These are phyloP conservation scores for Gaeumannomyces sp. DNA, from an alignment of 2,329 filamentous ascomycete genomes.

Conservation along the genomic window DNA sequence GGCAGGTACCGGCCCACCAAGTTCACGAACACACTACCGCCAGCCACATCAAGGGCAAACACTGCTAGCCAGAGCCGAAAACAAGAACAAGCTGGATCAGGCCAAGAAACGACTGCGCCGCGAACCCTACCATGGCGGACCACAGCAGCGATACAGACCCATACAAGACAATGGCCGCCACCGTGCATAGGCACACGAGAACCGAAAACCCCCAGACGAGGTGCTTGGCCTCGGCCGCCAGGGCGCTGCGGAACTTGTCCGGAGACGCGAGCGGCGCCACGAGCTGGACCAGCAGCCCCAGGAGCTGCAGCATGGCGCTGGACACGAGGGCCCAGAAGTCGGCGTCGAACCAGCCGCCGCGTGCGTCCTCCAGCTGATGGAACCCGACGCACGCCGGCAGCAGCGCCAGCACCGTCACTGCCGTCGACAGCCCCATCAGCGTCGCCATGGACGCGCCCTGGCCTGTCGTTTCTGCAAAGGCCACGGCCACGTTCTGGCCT, in stretches of 20 bases:
- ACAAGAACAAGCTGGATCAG: not conserved
- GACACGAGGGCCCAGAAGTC: constrained; percentile 1
- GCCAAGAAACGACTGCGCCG: constrained; percentile 1
- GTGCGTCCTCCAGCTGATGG: not conserved
- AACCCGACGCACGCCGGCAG: not conserved
- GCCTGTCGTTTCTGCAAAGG: not conserved
- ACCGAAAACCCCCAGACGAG: not conserved
- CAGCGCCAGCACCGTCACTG: not conserved
- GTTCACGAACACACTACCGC: no score
- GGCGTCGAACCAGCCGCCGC: not conserved
- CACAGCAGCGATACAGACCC: not conserved
- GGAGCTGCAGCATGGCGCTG: not conserved
- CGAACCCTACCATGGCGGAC: not conserved
- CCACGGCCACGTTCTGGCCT: not conserved
- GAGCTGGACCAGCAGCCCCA: not conserved
- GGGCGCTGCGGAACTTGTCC: not conserved
- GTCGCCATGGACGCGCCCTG: not conserved
- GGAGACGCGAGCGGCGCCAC: not conserved
- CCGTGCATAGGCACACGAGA: not conserved
- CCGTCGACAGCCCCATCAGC: no score
- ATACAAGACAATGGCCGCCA: not conserved
- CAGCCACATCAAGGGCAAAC: no score
- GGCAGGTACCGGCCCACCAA: no score
- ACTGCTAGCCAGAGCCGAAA: not conserved
- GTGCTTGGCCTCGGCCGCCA: not conserved